Evolutionary conservation across 2,329 filamentous ascomycete species (phyloP), one percentile per base, ranked within the genome.

Genomic region (Arthrobotrys sphaeroides): DNA sequence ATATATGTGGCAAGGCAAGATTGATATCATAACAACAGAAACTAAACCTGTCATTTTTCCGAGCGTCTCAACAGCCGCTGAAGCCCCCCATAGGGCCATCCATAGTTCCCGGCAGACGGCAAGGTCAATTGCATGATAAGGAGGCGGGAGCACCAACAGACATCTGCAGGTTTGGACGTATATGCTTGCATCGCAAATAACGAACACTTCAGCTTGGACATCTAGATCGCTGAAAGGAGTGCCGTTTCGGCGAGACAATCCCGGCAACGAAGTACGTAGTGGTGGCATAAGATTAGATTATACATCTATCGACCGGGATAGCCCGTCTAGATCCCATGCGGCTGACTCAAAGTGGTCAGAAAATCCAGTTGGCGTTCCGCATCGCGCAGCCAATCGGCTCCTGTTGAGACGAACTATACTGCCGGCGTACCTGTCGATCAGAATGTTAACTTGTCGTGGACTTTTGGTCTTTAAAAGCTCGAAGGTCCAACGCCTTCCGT

Each of bases 211-310:
- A 43, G 31, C 13, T 40, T 22, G 24, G 18, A 10, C 24, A 12
- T 42, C 24, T 31, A 16, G 36, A 18, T 66, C 20, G 2, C 20
- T 33, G 28, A 70, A 70, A 62, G 64, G 64, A 59, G 66, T 61
- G 13, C 26, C 18, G 43, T 45, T 60, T 62, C 55, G 66, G 66
- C 66, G 66, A 70, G 31, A 70, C 20, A 22, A 61, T 38, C 66
- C 43, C 31, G 24, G 24, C n/a, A 26, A 18, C 13, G 20, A 53
- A 10, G 18, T 45, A 55, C 36, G 55, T 70, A 53, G 22, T 33
- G 53, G 55, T 70, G 66, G 64, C 22, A 61, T 61, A 36, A 70
- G 31, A 70, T 61, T 62, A 53, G 55, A 61, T 55, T 24, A 24
- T 53, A 42, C 53, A 55, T 51, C 18, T 18, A 26, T 5, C 18